Percentiles rank a stretch among this genome's conserved stretches.
phyloP scores from a whole-genome alignment of 2,329 filamentous ascomycete genomes.

The Cladosporium sp. region DNA sequence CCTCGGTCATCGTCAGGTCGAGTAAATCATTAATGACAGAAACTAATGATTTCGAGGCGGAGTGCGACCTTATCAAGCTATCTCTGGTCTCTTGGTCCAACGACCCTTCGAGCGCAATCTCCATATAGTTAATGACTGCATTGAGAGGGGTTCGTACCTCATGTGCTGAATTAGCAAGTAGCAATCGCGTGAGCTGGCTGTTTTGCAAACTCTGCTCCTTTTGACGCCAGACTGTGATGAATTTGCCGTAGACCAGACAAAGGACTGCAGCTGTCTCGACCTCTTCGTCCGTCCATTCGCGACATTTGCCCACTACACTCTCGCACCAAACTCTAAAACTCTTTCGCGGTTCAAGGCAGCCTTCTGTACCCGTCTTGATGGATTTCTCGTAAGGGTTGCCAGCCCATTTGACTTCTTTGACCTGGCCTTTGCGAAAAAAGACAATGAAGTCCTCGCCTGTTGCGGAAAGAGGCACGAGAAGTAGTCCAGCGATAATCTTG shows the following conservation, averaged over 20 bases:
- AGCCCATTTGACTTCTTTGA: slow-evolving; percentile 79
- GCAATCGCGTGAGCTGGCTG: slow-evolving; percentile 74
- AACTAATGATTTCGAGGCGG: slow-evolving; percentile 86
- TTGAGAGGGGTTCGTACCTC: slow-evolving; percentile 89
- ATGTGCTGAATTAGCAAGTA: slow-evolving; percentile 86
- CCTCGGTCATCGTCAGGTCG: slow-evolving; percentile 84
- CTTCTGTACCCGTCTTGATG: slow-evolving; percentile 68
- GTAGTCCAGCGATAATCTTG: slow-evolving; percentile 70
- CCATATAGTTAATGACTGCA: slow-evolving; percentile 91
- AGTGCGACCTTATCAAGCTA: slow-evolving; percentile 80
- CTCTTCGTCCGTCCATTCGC: slow-evolving; percentile 87
- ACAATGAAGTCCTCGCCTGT: slow-evolving; percentile 83
- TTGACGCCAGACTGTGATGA: slow-evolving; percentile 90
- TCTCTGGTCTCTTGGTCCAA: slow-evolving; percentile 82
- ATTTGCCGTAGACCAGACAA: slow-evolving; percentile 83
- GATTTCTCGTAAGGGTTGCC: slow-evolving; percentile 83
- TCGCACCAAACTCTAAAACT: slow-evolving; percentile 83
- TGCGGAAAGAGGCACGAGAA: slow-evolving; percentile 77
- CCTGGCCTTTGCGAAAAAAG: slow-evolving; percentile 77
- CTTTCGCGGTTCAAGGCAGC: slow-evolving; percentile 73
- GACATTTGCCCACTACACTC: slow-evolving; percentile 75
- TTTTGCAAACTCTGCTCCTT: slow-evolving; percentile 82
- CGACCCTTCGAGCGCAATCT: slow-evolving; percentile 80
- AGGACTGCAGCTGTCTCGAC: slow-evolving; percentile 85
- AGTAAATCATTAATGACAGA: slow-evolving; percentile 93